These are phyloP conservation scores for Pythium aphanidermatum DNA, from an alignment of 352 stramenopile genomes.

Conservation along the genomic window DNA sequence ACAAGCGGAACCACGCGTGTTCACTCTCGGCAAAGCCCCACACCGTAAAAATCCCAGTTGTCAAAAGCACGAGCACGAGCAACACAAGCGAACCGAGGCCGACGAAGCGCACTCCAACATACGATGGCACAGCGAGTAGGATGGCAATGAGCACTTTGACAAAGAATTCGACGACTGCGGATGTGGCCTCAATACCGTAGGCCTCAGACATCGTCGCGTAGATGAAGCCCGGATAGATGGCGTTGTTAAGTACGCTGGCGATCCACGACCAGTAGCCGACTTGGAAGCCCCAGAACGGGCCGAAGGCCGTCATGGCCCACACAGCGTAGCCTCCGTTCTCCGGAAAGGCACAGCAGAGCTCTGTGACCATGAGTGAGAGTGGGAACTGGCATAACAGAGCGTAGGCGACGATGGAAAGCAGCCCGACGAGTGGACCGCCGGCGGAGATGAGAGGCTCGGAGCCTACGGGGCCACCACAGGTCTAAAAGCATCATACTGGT, in stretches of 20 bases:
- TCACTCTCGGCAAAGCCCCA: slow-evolving; percentile 25
- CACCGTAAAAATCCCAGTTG: slow-evolving; percentile 32
- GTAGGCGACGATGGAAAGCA: slow-evolving; percentile 73
- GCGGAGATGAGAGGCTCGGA: slow-evolving; percentile 18
- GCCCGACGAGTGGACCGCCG: slow-evolving; percentile 37
- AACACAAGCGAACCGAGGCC: slow-evolving; percentile 22
- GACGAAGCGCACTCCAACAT: slow-evolving; percentile 30
- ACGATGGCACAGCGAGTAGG: slow-evolving; percentile 23
- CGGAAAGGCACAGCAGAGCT: slow-evolving; percentile 86
- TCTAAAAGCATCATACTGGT: neutral
- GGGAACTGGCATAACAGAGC: slow-evolving; percentile 81
- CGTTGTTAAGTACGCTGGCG: slow-evolving; percentile 35
- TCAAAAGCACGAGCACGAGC: slow-evolving; percentile 20
- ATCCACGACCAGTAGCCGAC: slow-evolving; percentile 72
- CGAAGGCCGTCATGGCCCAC: slow-evolving; percentile 88
- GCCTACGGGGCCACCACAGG: slow-evolving; percentile 19
- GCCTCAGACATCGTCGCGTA: slow-evolving; percentile 13
- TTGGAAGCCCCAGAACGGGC: slow-evolving; percentile 69
- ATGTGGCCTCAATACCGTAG: slow-evolving; percentile 24
- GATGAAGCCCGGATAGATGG: slow-evolving; percentile 46
- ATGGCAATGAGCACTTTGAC: slow-evolving; percentile 36
- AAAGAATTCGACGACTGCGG: slow-evolving; percentile 15
- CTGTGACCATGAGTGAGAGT: slow-evolving; percentile 84
- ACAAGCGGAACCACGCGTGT: slow-evolving; percentile 28
- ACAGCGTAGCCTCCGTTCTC: slow-evolving; percentile 71